Base-by-base conservation (phyloP, 192 early-diverging fungal genomes). In the Obelidium mucronatum region DNA sequence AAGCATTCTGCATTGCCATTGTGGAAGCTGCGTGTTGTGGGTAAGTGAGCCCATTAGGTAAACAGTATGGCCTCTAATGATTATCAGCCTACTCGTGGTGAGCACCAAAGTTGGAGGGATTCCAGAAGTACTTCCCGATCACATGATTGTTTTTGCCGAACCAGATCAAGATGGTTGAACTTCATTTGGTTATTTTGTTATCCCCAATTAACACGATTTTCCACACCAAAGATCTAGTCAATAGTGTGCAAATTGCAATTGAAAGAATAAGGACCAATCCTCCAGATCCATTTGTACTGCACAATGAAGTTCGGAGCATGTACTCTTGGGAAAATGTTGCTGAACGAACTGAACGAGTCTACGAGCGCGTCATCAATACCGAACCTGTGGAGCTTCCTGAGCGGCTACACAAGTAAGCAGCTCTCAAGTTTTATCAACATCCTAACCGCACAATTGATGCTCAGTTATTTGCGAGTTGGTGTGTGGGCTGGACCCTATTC, bases 1-100 rank as follows among this genome's bases (percentile, higher is more conserved):
- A 99, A 76, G 97, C 97, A 4, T 99, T 99, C 76, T 97, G 97
- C 77, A 99, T 97, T 55, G 96, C 94, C 3, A 98, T 99, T 66
- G 96, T 99, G 22, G 97, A 99, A 83, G 97, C 97, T 3, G 97
- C 96, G 3, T 93, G 93, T 52, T 96, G 94, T 36, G 97, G 96
- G 90, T 91, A 79, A 62, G 80, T 61, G 19, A 28, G 19, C 19
- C 19, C 52, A 53, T 53, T 53, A 26, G 59, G 31, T 67, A 28
- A 37, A n/a, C n/a, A n/a, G n/a, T n/a, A n/a, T n/a, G n/a, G n/a
- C n/a, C n/a, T n/a, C 24, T 56, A 34, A 54, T 39, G 34, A 30
- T 65, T 73, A 51, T 26, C 67, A 92, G 92, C 11, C 83, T 98
- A 39, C 81, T 97, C 15, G 97, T 99, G 6, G 97, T 99, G 4